These are phyloP conservation scores for Komagataella kurtzmanii DNA, from an alignment of 805 yeast species.

Conservation along the genomic window DNA sequence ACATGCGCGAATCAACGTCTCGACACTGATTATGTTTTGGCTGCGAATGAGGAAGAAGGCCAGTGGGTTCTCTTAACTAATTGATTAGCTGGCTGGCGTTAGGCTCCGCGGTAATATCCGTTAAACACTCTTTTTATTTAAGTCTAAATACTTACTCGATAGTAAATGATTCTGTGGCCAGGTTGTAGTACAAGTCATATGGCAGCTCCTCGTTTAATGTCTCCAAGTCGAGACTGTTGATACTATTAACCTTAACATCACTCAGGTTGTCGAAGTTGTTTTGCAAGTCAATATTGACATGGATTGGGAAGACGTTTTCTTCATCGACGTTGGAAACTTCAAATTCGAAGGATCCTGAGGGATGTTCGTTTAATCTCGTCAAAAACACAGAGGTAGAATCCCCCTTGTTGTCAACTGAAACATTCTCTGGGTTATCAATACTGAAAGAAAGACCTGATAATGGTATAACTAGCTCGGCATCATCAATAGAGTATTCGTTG, in stretches of 20 bases:
- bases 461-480: conserved; percentile 51
- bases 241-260: conserved; percentile 47
- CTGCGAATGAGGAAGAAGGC: not conserved
- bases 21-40: not conserved
- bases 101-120: not conserved
- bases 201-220: conserved; percentile 36
- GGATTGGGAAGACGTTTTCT: conserved; percentile 82
- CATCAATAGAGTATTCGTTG: conserved; percentile 32
- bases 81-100: not conserved
- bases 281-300: conserved; percentile 43
- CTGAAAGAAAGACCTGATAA: conserved; percentile 39
- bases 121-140: not conserved
- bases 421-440: conserved; percentile 40
- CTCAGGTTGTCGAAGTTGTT: conserved; percentile 45
- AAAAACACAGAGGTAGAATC: conserved; percentile 40
- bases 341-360: conserved; percentile 70
- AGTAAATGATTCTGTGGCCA: conserved; percentile 13
- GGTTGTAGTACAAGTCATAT: conserved; percentile 48
- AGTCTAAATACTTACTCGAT: not conserved
- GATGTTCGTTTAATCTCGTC: conserved; percentile 29
- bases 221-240: conserved; percentile 36
- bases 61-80: too few relatives aligned
- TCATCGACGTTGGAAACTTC: conserved; percentile 63
- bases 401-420: conserved; percentile 53
- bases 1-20: not conserved